Evolutionary conservation across 805 yeast species (phyloP).

Genomic region (Saturnispora galanensis): DNA sequence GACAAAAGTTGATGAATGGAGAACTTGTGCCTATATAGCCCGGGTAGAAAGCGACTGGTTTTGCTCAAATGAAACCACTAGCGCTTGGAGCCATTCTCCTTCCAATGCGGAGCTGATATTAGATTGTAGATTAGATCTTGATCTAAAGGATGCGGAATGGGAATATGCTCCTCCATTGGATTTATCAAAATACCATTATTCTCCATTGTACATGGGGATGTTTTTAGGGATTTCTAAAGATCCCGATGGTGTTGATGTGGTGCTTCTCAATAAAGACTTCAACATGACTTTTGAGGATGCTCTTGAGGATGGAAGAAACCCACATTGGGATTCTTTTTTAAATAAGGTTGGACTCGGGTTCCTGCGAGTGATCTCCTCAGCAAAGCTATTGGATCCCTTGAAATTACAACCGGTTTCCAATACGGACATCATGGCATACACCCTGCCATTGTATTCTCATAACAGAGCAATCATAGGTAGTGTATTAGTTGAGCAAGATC

Average conservation of each 20-base stretch:
- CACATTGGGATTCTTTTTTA: background rate
- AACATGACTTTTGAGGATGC: background rate
- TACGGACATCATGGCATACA: conserved; percentile 8
- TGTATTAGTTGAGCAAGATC: conserved; percentile 10
- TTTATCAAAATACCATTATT: background rate
- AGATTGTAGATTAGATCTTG: conserved; percentile 2
- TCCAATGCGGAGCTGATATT: conserved; percentile 4
- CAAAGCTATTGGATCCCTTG: conserved; percentile 2
- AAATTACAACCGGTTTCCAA: background rate
- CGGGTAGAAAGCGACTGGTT: conserved; percentile 13
- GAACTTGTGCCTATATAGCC: conserved; percentile 24
- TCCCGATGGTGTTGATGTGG: background rate
- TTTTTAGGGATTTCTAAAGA: conserved; percentile 1
- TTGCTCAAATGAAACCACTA: conserved; percentile 4
- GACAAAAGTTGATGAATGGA: conserved; percentile 20
- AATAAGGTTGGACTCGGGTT: conserved; percentile 9
- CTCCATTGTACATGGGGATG: conserved; percentile 9
- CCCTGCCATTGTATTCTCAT: conserved; percentile 10
- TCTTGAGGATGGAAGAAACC: background rate
- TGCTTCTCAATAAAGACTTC: conserved; percentile 7
- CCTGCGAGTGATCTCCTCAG: background rate
- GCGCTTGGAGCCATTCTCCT: background rate
- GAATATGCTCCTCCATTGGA: background rate
- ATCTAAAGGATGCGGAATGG: background rate
- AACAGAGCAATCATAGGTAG: conserved; percentile 11